Conservation (phyloP, 768 basidiomycete species). For the Tulasnella calospora region DNA sequence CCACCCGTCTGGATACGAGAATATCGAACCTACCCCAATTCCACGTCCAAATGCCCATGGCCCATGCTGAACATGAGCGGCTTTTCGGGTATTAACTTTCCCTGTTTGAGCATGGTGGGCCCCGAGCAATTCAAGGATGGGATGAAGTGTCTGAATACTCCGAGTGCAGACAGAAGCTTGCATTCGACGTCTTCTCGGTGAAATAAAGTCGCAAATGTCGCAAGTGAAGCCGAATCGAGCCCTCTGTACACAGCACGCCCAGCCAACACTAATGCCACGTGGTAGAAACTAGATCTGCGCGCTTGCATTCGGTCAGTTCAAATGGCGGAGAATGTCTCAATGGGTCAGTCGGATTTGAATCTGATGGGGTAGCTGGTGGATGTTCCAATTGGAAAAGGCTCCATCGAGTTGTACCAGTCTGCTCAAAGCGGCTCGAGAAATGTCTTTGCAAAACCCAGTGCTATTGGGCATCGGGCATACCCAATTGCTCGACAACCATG, state of each 20-base stretch:
- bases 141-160: background rate
- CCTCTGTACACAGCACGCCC: background rate
- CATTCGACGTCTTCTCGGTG: background rate
- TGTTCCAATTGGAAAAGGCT: background rate
- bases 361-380: slow-evolving; percentile 2
- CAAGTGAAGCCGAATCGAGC: slow-evolving; percentile 2
- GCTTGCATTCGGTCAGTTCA: background rate
- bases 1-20: background rate
- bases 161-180: slow-evolving; percentile 1
- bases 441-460: background rate
- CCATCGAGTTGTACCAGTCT: background rate
- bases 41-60: background rate
- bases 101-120: background rate
- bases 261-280: slow-evolving; percentile 5
- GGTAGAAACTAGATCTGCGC: background rate
- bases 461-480: background rate
- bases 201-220: slow-evolving; percentile 8
- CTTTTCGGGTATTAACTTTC: background rate
- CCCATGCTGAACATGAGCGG: background rate
- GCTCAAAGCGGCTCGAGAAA: background rate
- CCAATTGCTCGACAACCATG: background rate
- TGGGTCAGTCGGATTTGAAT: background rate
- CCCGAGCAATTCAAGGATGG: background rate
- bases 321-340: background rate
- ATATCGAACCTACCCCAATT: background rate